A percentile compares a stretch with the other conserved stretches of the same genome.
Conservation (phyloP, 345 rosid genomes). For the Melaleuca alternifolia region DNA sequence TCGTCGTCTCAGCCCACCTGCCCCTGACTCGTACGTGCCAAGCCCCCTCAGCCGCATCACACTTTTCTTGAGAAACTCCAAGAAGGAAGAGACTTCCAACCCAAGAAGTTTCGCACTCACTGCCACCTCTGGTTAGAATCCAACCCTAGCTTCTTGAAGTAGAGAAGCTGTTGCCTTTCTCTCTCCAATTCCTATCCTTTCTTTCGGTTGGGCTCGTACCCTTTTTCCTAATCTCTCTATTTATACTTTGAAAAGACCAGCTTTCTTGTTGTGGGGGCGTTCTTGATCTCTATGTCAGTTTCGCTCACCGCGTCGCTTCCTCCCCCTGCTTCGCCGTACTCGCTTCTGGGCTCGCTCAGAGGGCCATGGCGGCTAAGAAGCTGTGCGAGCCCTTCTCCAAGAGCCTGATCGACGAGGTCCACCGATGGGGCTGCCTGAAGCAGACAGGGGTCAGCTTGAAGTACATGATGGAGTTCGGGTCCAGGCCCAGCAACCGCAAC, state of each 20-base stretch:
- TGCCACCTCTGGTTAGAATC: neutral
- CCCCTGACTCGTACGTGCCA: neutral
- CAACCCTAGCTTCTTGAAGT: neutral
- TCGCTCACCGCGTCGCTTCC: neutral
- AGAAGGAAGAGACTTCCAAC: neutral
- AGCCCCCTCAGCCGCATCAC: neutral
- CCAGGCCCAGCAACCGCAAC: constrained; percentile 50
- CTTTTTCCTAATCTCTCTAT: neutral
- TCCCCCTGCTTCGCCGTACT: neutral
- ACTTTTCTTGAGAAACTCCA: neutral
- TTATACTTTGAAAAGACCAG: neutral
- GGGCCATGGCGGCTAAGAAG: constrained; percentile 65
- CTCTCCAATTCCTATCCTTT: neutral
- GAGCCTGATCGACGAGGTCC: constrained; percentile 62
- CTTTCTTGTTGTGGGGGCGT: neutral
- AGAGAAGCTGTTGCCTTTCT: neutral
- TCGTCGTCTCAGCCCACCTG: neutral
- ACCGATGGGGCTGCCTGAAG: constrained; percentile 84
- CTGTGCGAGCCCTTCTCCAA: constrained; percentile 42
- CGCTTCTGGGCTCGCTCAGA: neutral
- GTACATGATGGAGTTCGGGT: constrained; percentile 96
- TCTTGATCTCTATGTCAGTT: neutral
- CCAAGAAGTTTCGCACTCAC: neutral
- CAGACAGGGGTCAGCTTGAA: constrained; percentile 82
- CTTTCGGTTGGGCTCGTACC: neutral